These are phyloP conservation scores for Exophiala viscosa DNA, from an alignment of 2,329 filamentous ascomycete species.

Conservation along the genomic window DNA sequence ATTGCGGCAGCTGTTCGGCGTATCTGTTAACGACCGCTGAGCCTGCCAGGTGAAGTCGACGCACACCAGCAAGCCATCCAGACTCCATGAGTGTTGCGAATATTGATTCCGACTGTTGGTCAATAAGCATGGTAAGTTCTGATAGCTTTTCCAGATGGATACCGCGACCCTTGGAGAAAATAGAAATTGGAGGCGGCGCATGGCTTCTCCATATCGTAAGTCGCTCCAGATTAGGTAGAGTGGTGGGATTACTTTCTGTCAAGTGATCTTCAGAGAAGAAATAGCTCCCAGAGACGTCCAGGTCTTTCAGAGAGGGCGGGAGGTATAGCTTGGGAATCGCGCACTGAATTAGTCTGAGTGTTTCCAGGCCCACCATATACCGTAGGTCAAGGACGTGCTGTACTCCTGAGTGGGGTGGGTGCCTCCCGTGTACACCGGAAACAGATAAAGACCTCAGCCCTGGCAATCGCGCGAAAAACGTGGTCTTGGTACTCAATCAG, in stretches of 20 bases:
- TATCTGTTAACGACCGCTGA: constrained; percentile 2
- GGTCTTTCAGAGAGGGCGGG: background rate
- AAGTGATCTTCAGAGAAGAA: too few relatives aligned
- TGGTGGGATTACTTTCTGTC: too few relatives aligned
- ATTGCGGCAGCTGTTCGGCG: background rate
- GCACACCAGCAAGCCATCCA: constrained; percentile 5
- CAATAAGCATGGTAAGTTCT: too few relatives aligned
- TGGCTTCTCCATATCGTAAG: too few relatives aligned
- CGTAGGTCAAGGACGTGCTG: background rate
- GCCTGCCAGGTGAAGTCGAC: constrained; percentile 3
- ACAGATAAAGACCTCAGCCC: background rate
- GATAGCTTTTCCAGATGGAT: too few relatives aligned
- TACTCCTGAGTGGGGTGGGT: background rate
- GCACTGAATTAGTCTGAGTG: background rate
- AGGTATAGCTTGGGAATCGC: background rate
- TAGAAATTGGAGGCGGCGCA: too few relatives aligned
- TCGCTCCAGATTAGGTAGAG: too few relatives aligned
- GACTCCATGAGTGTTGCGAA: background rate
- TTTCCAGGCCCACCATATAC: constrained; percentile 1
- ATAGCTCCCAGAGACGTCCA: too few relatives aligned
- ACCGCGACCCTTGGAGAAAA: too few relatives aligned
- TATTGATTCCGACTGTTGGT: too few relatives aligned
- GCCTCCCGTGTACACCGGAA: background rate
- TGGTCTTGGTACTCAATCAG: background rate
- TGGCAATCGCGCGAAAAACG: background rate